Evolutionary conservation across 352 stramenopile species (phyloP).

Genomic region (Phytophthora hibernalis): DNA sequence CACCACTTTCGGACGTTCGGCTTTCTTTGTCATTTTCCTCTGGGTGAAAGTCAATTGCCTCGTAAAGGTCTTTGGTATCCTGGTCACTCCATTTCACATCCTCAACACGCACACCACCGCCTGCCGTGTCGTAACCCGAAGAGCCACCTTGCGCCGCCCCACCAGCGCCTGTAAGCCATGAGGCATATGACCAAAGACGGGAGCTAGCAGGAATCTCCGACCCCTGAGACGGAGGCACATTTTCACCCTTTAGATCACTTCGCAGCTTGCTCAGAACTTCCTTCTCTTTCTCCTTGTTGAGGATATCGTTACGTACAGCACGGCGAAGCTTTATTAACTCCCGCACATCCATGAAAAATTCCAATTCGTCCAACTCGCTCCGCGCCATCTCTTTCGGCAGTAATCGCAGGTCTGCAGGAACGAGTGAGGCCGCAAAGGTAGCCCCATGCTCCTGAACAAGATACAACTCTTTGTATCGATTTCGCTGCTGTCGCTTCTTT

Average conservation of each 20-base stretch:
- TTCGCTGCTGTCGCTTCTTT: slow-evolving; percentile 39
- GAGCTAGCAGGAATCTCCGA: slow-evolving; percentile 46
- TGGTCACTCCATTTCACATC: slow-evolving; percentile 87
- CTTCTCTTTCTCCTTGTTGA: slow-evolving; percentile 46
- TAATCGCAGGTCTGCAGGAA: slow-evolving; percentile 47
- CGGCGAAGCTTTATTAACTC: slow-evolving; percentile 72
- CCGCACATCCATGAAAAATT: slow-evolving; percentile 73
- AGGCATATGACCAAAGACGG: slow-evolving; percentile 75
- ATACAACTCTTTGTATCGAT: slow-evolving; percentile 76
- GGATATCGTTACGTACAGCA: slow-evolving; percentile 56
- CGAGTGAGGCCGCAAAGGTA: slow-evolving; percentile 42
- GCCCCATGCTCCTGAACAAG: slow-evolving; percentile 36
- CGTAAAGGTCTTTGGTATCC: slow-evolving; percentile 81
- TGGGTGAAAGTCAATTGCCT: slow-evolving; percentile 85
- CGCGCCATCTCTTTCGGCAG: slow-evolving; percentile 59
- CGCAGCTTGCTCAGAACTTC: slow-evolving; percentile 40
- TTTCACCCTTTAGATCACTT: slow-evolving; percentile 18
- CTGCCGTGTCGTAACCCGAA: slow-evolving; percentile 1
- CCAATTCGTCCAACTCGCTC: slow-evolving; percentile 68
- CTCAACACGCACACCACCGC: slow-evolving; percentile 36
- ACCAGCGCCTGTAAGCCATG: slow-evolving; percentile 62
- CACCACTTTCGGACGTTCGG: slow-evolving; percentile 21
- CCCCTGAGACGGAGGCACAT: slow-evolving; percentile 10
- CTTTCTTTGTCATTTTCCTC: slow-evolving; percentile 39
- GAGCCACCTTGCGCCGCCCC: slow-evolving; percentile 19